Percentiles rank a stretch among this genome's conserved stretches.
These are phyloP conservation scores for Quercus dentata DNA, from an alignment of 306 rosid genomes.

Conservation along the genomic window DNA sequence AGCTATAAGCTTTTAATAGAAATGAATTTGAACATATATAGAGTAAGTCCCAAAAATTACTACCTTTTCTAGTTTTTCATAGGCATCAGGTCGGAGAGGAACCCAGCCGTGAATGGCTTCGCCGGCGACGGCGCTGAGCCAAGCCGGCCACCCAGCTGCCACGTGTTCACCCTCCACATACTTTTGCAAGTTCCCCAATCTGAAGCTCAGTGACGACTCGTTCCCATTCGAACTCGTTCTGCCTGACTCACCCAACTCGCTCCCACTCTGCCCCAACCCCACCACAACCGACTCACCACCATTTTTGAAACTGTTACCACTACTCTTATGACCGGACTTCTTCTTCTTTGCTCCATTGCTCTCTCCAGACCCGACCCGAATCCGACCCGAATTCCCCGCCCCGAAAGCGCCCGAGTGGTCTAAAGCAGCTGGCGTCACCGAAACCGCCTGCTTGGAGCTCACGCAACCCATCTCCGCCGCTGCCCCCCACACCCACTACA, in stretches of 20 bases:
- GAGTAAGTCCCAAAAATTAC: background rate
- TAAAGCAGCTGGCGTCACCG: conserved; percentile 90
- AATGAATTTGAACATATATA: background rate
- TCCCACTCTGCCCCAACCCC: conserved; percentile 36
- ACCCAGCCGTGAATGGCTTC: conserved; percentile 99
- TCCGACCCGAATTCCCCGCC: conserved; percentile 48
- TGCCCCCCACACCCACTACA: background rate
- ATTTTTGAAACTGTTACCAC: conserved; percentile 12
- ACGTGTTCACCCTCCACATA: conserved; percentile 86
- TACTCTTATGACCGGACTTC: background rate
- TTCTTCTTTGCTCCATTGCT: conserved; percentile 3
- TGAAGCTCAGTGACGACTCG: conserved; percentile 71
- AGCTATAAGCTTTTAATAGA: background rate
- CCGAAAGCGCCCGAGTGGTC: conserved; percentile 65
- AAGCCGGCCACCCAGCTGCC: conserved; percentile 96
- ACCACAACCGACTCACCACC: conserved; percentile 31
- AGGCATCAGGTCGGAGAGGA: conserved; percentile 83
- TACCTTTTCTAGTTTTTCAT: conserved; percentile 91
- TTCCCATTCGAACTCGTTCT: conserved; percentile 61
- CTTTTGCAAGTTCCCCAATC: conserved; percentile 73
- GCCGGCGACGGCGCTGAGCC: conserved; percentile 92
- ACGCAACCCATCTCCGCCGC: conserved; percentile 77
- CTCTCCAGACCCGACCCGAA: conserved; percentile 29
- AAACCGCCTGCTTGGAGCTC: conserved; percentile 79
- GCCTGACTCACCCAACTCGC: conserved; percentile 78